Evolutionary conservation across 805 yeast genomes (phyloP), one percentile per base, ranked within the genome.

Genomic region (Lachancea waltii): DNA sequence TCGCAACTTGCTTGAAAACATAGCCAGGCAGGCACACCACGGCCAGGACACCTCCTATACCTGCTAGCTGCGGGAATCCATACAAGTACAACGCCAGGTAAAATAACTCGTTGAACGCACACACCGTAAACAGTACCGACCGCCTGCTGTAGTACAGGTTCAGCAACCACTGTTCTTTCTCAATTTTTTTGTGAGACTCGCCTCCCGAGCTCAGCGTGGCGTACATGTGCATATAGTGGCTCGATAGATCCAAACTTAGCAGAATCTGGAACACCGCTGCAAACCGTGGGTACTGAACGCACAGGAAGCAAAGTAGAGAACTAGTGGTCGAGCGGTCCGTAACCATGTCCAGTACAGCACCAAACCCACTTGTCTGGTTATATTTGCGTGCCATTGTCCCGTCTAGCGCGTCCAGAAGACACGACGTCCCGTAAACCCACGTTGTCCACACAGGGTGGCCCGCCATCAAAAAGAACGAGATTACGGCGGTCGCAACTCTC

Each of bases 191-290:
- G 65, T 92, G 99, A 30, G 89, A 77, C 7, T 73, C 59, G 3
- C 83, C 78, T 14, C 97, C 97, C 26, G 78, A 68, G 37, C 79
- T 72, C 51, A 89, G 68, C 65, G 86, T 83, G 29, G 97, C 95
- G 62, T 89, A 89, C 98, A 92, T 92, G 67, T 92, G 98, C 84
- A 92, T 85, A 66, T 92, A 92, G 60, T 92, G 99, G 36, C 95
- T 83, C 2, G 97, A 87, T 52, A 92, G 72, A 56, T 84, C 94
- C 51, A 92, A 68, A 8, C 94, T 82, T 35, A 89, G 79, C 50
- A 92, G 69, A 18, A 85, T 50, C 65, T 92, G 99, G 79, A 90
- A 89, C 7, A 78, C 35, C 9, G 58, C 55, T 27, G 54, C 49
- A 41, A 47, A 54, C n/a, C 37, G 51, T 6, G 97, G 97, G 55